Percentiles rank a stretch among this genome's conserved stretches.
These are phyloP conservation scores for Lachnellula arida DNA, from an alignment of 2,329 filamentous ascomycete species.

Conservation along the genomic window DNA sequence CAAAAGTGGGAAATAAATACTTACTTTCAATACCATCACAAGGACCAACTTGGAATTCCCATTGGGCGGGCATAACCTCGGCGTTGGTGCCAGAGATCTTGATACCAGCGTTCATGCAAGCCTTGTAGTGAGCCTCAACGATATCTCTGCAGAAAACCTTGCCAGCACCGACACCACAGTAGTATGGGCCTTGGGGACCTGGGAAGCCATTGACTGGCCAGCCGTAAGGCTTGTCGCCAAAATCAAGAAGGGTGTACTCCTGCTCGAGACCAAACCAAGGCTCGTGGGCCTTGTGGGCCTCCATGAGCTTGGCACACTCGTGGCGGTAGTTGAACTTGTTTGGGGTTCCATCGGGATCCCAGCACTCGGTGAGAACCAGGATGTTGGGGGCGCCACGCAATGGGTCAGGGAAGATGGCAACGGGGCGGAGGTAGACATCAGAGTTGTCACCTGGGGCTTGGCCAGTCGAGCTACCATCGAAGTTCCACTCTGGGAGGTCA, in stretches of 20 bases:
- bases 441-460: slow-evolving; percentile 95
- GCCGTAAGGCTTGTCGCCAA: slow-evolving; percentile 84
- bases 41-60: slow-evolving; percentile 96
- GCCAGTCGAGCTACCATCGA: slow-evolving; percentile 83
- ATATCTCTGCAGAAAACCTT: slow-evolving; percentile 98
- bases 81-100: slow-evolving; percentile 98
- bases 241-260: slow-evolving; percentile 91
- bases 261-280: slow-evolving; percentile 99
- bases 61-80: slow-evolving; percentile 97
- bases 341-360: slow-evolving; percentile 87
- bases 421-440: slow-evolving; percentile 91
- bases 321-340: slow-evolving; percentile 99
- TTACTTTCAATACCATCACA: slow-evolving; percentile 78
- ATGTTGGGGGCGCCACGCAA: slow-evolving; percentile 89
- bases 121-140: slow-evolving; percentile 91
- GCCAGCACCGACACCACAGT: slow-evolving; percentile 95
- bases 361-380: slow-evolving; percentile 90
- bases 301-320: slow-evolving; percentile 85
- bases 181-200: slow-evolving; percentile 84
- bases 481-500: slow-evolving; percentile 75
- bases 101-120: slow-evolving; percentile 77
- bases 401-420: slow-evolving; percentile 85
- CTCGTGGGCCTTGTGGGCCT: slow-evolving; percentile 72
- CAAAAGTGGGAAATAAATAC: slow-evolving; percentile 26
- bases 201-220: slow-evolving; percentile 80